Conservation (phyloP, 2,329 filamentous ascomycete species). For the Blastomyces gilchristii region DNA sequence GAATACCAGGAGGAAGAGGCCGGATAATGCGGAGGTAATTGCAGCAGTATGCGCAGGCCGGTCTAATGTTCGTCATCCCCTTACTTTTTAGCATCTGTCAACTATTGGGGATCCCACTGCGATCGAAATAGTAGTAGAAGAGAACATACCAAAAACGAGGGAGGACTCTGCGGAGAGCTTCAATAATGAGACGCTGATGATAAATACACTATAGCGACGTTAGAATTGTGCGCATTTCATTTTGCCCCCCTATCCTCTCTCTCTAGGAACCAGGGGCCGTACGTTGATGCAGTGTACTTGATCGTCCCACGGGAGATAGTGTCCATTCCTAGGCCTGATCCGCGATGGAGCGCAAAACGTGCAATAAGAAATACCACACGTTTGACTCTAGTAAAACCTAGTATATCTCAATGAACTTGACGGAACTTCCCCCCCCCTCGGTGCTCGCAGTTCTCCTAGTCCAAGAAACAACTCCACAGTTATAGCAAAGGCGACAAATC, state of each 20-base stretch:
- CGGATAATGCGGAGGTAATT: slow-evolving; percentile 33
- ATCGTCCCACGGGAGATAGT: background rate
- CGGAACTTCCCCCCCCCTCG: too few species aligned
- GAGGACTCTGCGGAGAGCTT: slow-evolving; percentile 24
- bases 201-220: slow-evolving; percentile 20
- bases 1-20: slow-evolving; percentile 28
- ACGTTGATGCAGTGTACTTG: slow-evolving; percentile 1
- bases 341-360: background rate
- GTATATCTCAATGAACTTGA: background rate
- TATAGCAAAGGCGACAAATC: background rate
- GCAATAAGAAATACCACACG: background rate
- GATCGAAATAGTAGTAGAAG: background rate
- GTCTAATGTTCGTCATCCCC: slow-evolving; percentile 24
- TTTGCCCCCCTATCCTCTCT: too few species aligned
- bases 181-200: slow-evolving; percentile 29
- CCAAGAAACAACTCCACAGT: background rate
- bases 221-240: background rate
- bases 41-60: slow-evolving; percentile 38
- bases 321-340: background rate
- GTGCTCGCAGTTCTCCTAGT: background rate
- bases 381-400: background rate
- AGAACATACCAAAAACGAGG: background rate
- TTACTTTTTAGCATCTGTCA: slow-evolving; percentile 13
- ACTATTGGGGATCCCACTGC: background rate
- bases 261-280: background rate